phyloP scores from a whole-genome alignment of 345 rosid species.

The Ceriops tagal region DNA sequence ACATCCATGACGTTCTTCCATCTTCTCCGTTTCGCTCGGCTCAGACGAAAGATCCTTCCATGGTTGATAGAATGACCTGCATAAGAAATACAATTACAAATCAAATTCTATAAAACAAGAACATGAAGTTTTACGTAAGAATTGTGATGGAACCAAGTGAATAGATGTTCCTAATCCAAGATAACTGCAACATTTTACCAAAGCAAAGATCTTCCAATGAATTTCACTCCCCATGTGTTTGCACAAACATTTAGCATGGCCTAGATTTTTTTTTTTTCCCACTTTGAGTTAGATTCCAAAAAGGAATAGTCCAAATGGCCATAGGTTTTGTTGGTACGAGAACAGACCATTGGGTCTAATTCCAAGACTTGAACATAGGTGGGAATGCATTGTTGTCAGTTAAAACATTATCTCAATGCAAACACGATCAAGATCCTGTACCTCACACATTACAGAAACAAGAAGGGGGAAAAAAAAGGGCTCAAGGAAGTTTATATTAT shows the following conservation, averaged over 20 bases:
- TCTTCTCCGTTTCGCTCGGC: constrained; percentile 36
- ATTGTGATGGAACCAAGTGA: neutral
- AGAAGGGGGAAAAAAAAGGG: too few relatives aligned
- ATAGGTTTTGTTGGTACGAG: too few relatives aligned
- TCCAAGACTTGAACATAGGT: too few relatives aligned
- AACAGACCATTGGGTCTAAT: too few relatives aligned
- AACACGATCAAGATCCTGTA: neutral
- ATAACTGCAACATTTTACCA: neutral
- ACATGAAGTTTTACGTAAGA: neutral
- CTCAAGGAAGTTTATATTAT: neutral
- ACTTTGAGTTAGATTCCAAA: too few relatives aligned
- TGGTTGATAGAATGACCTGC: constrained; percentile 70
- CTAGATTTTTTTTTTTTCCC: too few relatives aligned
- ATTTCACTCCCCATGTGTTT: too few relatives aligned
- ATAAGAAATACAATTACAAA: neutral
- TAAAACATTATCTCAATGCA: neutral
- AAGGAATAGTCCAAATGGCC: too few relatives aligned
- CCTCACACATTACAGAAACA: neutral
- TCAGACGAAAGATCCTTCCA: constrained; percentile 55
- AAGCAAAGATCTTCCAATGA: neutral
- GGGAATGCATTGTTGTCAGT: too few relatives aligned
- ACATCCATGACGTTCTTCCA: constrained; percentile 62
- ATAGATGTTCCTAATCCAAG: too few relatives aligned
- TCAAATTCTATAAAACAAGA: neutral
- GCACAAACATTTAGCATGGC: too few relatives aligned